phyloP scores from a whole-genome alignment of 2,329 filamentous ascomycete species.

The Fusarium paranaense region DNA sequence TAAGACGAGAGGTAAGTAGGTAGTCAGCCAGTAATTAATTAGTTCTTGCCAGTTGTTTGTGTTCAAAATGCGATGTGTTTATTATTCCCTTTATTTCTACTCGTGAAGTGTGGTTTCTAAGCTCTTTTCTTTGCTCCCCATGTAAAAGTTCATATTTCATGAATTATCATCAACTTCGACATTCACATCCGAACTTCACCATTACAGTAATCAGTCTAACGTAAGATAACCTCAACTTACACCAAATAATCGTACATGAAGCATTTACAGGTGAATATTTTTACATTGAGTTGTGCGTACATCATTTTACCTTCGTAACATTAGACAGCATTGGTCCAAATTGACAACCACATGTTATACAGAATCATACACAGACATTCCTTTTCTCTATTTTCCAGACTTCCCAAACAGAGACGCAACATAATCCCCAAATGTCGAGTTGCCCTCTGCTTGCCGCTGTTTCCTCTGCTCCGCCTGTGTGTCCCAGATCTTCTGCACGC shows the following conservation, averaged over 20 bases:
- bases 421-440: slow-evolving; percentile 47
- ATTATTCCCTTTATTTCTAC: not conserved
- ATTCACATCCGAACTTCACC: not conserved
- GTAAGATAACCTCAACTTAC: not conserved
- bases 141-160: not conserved
- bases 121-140: not conserved
- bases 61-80: not conserved
- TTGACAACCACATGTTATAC: slow-evolving; percentile 22
- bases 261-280: not conserved
- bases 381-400: slow-evolving; percentile 40
- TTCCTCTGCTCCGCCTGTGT: slow-evolving; percentile 67
- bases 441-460: slow-evolving; percentile 52
- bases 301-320: not conserved
- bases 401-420: slow-evolving; percentile 46
- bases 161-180: not conserved
- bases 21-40: not conserved
- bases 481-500: slow-evolving; percentile 57
- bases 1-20: not conserved
- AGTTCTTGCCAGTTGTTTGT: not conserved
- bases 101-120: not conserved
- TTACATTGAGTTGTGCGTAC: slow-evolving; percentile 1
- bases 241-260: not conserved
- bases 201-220: not conserved
- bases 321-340: not conserved
- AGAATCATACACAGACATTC: slow-evolving; percentile 27